Conservation (phyloP, 345 rosid species). For the Aquilaria malaccensis region DNA sequence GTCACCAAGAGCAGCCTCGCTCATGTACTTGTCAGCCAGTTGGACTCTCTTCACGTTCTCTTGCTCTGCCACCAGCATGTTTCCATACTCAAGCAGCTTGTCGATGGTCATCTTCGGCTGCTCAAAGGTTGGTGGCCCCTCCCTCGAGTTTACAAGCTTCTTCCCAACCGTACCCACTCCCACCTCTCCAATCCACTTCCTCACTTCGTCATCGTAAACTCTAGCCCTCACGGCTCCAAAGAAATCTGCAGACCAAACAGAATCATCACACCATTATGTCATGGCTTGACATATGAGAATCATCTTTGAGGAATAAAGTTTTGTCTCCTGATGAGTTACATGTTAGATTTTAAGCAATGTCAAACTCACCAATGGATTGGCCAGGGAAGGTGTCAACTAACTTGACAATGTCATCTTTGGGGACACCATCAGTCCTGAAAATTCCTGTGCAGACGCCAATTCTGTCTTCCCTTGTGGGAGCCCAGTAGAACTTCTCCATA, state of each 20-base stretch:
- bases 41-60: conserved; percentile 97
- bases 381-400: conserved; percentile 92
- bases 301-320: too few relatives aligned
- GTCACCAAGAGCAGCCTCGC: conserved; percentile 83
- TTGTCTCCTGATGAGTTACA: too few relatives aligned
- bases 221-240: conserved; percentile 93
- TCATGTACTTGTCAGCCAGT: conserved; percentile 80
- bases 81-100: conserved; percentile 77
- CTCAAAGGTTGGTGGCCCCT: conserved; percentile 69
- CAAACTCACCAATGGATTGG: conserved; percentile 71
- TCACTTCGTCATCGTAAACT: conserved; percentile 96
- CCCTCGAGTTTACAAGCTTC: conserved; percentile 88
- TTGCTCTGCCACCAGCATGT: conserved; percentile 86
- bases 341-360: background rate
- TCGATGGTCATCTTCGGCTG: conserved; percentile 66
- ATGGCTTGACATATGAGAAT: background rate
- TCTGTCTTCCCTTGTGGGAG: conserved; percentile 90
- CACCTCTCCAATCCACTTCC: conserved; percentile 62
- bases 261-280: background rate
- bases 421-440: conserved; percentile 57
- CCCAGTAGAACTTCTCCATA: conserved; percentile 99
- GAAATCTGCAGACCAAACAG: conserved; percentile 47
- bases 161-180: conserved; percentile 66
- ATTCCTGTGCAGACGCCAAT: conserved; percentile 90
- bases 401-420: conserved; percentile 45